These are phyloP conservation scores for Populus hybrid DNA, from an alignment of 441 rosid species.

Conservation along the genomic window DNA sequence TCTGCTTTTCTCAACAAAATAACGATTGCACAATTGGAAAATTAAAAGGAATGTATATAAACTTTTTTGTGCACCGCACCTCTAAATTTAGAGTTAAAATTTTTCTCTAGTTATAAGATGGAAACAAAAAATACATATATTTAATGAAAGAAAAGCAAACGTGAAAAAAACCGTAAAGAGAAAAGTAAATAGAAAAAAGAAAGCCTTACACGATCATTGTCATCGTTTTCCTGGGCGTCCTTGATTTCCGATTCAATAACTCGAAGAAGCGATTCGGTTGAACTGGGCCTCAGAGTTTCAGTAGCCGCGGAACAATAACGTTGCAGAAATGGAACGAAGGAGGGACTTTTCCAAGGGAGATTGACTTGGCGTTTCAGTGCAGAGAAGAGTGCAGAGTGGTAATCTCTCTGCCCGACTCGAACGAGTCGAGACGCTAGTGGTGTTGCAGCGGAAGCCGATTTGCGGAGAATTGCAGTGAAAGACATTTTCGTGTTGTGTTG, in stretches of 20 bases:
- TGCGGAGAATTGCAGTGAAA: slow-evolving; percentile 46
- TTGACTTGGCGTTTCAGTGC: slow-evolving; percentile 22
- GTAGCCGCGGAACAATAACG: slow-evolving; percentile 36
- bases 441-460: slow-evolving; percentile 42
- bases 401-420: slow-evolving; percentile 28
- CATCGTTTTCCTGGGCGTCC: slow-evolving; percentile 56
- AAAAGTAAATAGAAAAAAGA: background rate
- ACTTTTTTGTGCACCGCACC: background rate
- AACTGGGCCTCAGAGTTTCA: slow-evolving; percentile 28
- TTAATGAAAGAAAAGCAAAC: background rate
- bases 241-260: slow-evolving; percentile 63
- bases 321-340: slow-evolving; percentile 19
- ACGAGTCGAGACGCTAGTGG: slow-evolving; percentile 38
- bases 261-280: slow-evolving; percentile 52
- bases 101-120: background rate
- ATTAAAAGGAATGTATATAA: too few species aligned
- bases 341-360: slow-evolving; percentile 16
- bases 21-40: background rate
- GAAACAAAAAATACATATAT: background rate
- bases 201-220: slow-evolving; percentile 39
- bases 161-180: background rate
- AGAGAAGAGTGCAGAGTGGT: slow-evolving; percentile 31
- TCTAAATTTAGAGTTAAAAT: background rate
- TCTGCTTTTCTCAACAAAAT: background rate
- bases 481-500: slow-evolving; percentile 38